These are phyloP conservation scores for Fraxinus sp. DNA, from an alignment of 305 asterid species.

Conservation along the genomic window DNA sequence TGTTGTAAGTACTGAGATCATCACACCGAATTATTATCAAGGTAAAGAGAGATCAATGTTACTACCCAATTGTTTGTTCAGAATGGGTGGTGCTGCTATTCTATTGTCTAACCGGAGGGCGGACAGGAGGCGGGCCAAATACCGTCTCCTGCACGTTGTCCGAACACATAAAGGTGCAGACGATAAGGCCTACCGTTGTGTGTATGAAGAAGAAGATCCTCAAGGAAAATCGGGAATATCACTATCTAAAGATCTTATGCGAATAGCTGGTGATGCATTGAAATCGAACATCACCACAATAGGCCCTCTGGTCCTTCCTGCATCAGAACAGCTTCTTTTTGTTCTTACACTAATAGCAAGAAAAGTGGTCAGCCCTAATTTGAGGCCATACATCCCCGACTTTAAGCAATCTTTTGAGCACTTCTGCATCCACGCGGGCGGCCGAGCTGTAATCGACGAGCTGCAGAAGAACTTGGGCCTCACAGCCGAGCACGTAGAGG, in stretches of 20 bases:
- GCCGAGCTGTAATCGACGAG: constrained; percentile 36
- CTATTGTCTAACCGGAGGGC: constrained; percentile 22
- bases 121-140: constrained; percentile 23
- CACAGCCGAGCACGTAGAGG: constrained; percentile 29
- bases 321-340: constrained; percentile 28
- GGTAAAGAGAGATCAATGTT: constrained; percentile 36
- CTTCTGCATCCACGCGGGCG: constrained; percentile 42
- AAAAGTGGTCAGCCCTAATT: constrained; percentile 4
- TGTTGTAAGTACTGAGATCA: constrained; percentile 33
- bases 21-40: constrained; percentile 29
- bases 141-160: constrained; percentile 24
- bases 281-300: constrained; percentile 34
- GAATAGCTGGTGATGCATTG: constrained; percentile 33
- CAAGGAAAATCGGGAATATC: constrained; percentile 36
- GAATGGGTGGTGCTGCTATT: constrained; percentile 35
- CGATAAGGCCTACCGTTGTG: constrained; percentile 27
- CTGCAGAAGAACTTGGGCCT: constrained; percentile 32
- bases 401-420: constrained; percentile 34
- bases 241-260: constrained; percentile 34
- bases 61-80: constrained; percentile 31
- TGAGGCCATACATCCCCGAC: constrained; percentile 28
- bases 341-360: constrained; percentile 7
- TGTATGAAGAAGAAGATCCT: constrained; percentile 24
- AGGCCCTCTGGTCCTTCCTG: constrained; percentile 35
- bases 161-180: constrained; percentile 31